Evolutionary conservation across 1,284 basidiomycete species (phyloP).

Genomic region (Ceratobasidium sp.): DNA sequence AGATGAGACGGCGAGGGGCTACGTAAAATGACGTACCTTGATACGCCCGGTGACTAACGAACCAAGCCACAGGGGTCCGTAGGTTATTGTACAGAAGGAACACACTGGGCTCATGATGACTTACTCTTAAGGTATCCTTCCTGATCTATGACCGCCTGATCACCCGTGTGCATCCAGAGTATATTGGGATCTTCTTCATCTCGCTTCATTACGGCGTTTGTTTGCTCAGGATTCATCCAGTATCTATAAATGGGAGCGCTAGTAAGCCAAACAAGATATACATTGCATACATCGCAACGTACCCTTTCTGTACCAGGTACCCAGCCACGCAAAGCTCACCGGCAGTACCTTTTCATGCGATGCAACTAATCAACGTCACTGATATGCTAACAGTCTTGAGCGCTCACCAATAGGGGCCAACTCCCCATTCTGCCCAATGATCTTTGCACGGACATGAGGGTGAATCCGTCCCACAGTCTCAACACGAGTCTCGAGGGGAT

Average conservation of each 20-base stretch:
- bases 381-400: background rate
- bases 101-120: conserved; percentile 29
- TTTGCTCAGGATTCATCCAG: conserved; percentile 81
- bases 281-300: conserved; percentile 50
- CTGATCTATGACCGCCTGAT: conserved; percentile 84
- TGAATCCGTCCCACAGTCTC: conserved; percentile 83
- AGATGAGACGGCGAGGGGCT: too few relatives aligned
- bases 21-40: conserved; percentile 68
- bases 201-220: conserved; percentile 69
- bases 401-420: conserved; percentile 44
- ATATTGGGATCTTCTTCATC: conserved; percentile 67
- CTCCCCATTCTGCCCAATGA: conserved; percentile 67
- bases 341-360: conserved; percentile 58
- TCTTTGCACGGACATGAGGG: conserved; percentile 82
- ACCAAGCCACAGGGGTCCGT: conserved; percentile 5
- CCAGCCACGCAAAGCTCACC: conserved; percentile 82
- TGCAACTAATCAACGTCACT: background rate
- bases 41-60: conserved; percentile 78
- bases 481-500: conserved; percentile 77
- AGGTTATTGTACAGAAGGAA: background rate
- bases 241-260: conserved; percentile 64
- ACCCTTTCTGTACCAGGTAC: conserved; percentile 85
- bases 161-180: conserved; percentile 88
- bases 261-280: background rate
- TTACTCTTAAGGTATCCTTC: conserved; percentile 82